Conservation (phyloP, 768 basidiomycete species). For the Phylloporus sp. region DNA sequence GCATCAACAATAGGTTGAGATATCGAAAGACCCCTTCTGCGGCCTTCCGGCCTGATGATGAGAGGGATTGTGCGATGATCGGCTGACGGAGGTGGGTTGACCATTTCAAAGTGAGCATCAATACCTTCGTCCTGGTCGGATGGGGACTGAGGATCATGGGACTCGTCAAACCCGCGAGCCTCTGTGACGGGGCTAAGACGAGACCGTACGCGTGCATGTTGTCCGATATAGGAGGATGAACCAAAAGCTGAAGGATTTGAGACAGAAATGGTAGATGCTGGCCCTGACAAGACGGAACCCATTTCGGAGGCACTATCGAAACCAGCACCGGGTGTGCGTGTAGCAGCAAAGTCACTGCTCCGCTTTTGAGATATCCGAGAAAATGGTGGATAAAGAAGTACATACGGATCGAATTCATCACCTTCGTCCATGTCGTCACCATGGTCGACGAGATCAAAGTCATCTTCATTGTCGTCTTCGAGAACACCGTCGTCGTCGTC, state of each 20-base stretch:
- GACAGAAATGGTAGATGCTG: conserved; percentile 46
- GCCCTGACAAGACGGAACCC: conserved; percentile 54
- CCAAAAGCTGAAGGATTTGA: conserved; percentile 52
- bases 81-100: conserved; percentile 38
- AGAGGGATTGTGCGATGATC: conserved; percentile 17
- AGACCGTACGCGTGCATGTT: conserved; percentile 36
- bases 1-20: conserved; percentile 19
- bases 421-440: conserved; percentile 56
- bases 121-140: conserved; percentile 25
- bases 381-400: conserved; percentile 11
- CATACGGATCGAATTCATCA: conserved; percentile 81
- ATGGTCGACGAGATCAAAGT: conserved; percentile 48
- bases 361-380: neutral
- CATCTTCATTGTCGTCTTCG: conserved; percentile 46
- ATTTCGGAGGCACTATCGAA: conserved; percentile 66
- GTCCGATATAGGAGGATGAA: conserved; percentile 44
- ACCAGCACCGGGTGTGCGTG: conserved; percentile 43
- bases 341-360: conserved; percentile 64
- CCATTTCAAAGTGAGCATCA: conserved; percentile 53
- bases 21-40: conserved; percentile 29
- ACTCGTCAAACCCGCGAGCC: conserved; percentile 34
- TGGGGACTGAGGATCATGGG: conserved; percentile 20
- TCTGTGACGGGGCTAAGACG: conserved; percentile 67
- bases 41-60: conserved; percentile 23
- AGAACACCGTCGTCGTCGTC: conserved; percentile 43